Evolutionary conservation across 495 filamentous ascomycete genomes (phyloP).

Genomic region (Tuber umbilicatum): DNA sequence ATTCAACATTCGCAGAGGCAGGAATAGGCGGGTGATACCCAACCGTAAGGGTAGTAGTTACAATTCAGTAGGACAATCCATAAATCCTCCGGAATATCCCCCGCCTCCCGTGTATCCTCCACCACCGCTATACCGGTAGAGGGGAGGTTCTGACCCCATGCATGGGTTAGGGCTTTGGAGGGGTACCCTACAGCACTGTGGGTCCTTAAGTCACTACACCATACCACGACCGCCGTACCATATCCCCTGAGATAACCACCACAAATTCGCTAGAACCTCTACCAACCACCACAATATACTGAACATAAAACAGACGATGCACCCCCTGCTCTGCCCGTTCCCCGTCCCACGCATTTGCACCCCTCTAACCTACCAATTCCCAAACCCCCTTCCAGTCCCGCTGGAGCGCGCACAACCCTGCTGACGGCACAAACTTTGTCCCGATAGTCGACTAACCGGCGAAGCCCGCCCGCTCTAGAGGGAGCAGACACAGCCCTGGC

Average conservation of each 20-base stretch:
- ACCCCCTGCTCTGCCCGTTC: too few relatives aligned
- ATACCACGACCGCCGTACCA: neutral
- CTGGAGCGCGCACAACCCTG: conserved; percentile 37
- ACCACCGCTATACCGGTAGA: conserved; percentile 51
- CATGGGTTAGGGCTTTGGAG: too few relatives aligned
- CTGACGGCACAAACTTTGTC: conserved; percentile 63
- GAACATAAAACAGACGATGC: conserved; percentile 8
- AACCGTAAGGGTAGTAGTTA: too few relatives aligned
- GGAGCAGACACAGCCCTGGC: conserved; percentile 69
- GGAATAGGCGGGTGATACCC: conserved; percentile 36
- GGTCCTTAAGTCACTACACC: too few relatives aligned
- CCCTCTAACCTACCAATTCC: conserved; percentile 20
- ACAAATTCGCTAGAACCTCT: neutral
- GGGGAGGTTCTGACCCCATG: too few relatives aligned
- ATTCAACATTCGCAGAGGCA: conserved; percentile 1
- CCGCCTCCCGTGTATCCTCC: conserved; percentile 12
- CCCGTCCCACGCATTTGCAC: neutral
- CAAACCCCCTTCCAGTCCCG: conserved; percentile 9
- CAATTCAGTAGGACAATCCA: conserved; percentile 45
- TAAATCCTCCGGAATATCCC: conserved; percentile 46
- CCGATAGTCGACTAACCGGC: conserved; percentile 82
- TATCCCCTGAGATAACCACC: neutral
- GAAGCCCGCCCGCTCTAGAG: conserved; percentile 58
- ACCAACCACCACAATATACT: neutral
- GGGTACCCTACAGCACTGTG: too few relatives aligned